Base-by-base conservation (phyloP, 164 flowering plant genomes). In the Malania oleifera region DNA sequence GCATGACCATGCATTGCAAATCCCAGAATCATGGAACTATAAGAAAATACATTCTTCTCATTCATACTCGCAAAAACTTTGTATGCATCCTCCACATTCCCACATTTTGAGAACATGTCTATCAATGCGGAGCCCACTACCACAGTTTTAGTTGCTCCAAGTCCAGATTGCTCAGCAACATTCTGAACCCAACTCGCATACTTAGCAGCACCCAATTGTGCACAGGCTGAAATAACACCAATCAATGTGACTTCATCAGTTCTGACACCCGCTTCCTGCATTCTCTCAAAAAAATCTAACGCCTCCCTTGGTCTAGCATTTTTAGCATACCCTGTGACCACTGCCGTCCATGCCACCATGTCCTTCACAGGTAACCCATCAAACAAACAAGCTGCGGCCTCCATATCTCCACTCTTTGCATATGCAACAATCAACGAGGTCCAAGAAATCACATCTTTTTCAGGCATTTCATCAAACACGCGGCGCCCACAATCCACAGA, bases 301-400 rank as follows among this genome's bases (percentile, higher is more conserved):
- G 73, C 71, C 39, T 73, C 73, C 66, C 37, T 63, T 3, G 73
- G 77, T 57, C 45, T 54, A 14, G 68, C 70, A 60, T 73, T 73
- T 46, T 66, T 70, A 24, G 67, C 68, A 51, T 60, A 73, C 7
- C 70, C 73, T 1, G 71, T 66, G 17, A 73, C 70, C 77, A 73
- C 69, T 0, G 77, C 68, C 7, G 73, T 73, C 77, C 77, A 73
- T 1, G 67, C 70, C 56, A 73, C 73, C 68, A 66, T 52, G 49
- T 73, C 77, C 51, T 56, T 69, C 25, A 48, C 59, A 17, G 57
- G 64, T 53, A 65, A 26, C 43, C 27, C 56, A 22, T 45, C 62
- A 56, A 73, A 73, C 64, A 73, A 44, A 37, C 45, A 65, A 40
- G 14, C 48, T 13, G 77, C 77, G 24, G 56, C 59, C 39, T 18